These are phyloP conservation scores for Sclerotinia minor DNA, from an alignment of 2,329 filamentous ascomycete species.

Conservation along the genomic window DNA sequence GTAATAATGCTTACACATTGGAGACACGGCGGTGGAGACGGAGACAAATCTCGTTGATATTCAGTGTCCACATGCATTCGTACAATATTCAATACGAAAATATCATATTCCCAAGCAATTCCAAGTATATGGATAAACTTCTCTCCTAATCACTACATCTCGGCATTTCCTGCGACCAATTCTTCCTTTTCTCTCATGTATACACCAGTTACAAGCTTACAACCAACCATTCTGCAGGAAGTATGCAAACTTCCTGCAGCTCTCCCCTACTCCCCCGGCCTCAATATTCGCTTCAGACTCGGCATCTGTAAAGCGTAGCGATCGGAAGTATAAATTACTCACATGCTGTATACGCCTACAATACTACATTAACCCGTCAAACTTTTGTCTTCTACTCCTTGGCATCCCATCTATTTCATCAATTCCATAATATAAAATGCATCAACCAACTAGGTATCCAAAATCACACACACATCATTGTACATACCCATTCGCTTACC, in stretches of 20 bases:
- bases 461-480: background rate
- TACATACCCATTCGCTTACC: background rate
- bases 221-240: background rate
- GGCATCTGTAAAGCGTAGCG: background rate
- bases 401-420: too few species aligned
- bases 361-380: background rate
- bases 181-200: background rate
- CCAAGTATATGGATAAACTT: background rate
- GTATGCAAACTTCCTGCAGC: too few species aligned
- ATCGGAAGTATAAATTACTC: slow-evolving; percentile 12
- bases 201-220: background rate
- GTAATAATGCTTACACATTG: background rate
- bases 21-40: background rate
- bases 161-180: background rate
- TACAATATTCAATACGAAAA: background rate
- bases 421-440: background rate
- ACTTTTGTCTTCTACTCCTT: background rate
- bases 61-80: background rate
- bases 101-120: background rate
- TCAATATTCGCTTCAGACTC: slow-evolving; percentile 1
- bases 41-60: background rate
- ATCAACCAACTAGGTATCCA: background rate
- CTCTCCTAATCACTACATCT: background rate
- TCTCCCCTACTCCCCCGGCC: too few species aligned
- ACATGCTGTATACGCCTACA: slow-evolving; percentile 4